phyloP scores from a whole-genome alignment of 805 yeast genomes.

The Candida sonorensis region DNA sequence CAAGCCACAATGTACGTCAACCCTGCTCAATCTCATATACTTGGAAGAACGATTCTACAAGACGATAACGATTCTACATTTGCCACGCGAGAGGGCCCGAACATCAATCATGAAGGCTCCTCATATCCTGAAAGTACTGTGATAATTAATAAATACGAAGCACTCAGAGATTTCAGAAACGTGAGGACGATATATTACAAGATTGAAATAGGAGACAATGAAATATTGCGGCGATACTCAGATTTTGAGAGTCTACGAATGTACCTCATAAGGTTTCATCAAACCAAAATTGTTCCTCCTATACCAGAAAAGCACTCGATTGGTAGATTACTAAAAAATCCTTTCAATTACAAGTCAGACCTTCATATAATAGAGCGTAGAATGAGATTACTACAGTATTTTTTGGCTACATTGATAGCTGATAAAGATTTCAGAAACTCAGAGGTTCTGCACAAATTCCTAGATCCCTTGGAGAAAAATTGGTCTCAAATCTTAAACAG shows the following conservation, averaged over 20 bases:
- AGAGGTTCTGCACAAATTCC: conserved; percentile 36
- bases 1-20: conserved; percentile 14
- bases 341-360: conserved; percentile 27
- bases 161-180: conserved; percentile 21
- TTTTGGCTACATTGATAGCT: conserved; percentile 33
- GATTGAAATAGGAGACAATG: conserved; percentile 14
- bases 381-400: conserved; percentile 37
- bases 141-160: conserved; percentile 13
- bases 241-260: conserved; percentile 83
- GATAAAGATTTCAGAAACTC: conserved; percentile 31
- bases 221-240: conserved; percentile 70
- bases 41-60: conserved; percentile 3
- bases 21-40: conserved; percentile 6
- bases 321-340: conserved; percentile 26
- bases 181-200: conserved; percentile 25
- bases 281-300: conserved; percentile 87
- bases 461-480: conserved; percentile 43
- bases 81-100: no score
- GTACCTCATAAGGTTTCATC: conserved; percentile 63
- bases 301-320: conserved; percentile 81
- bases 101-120: no score
- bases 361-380: conserved; percentile 38
- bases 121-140: not conserved
- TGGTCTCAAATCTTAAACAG: conserved; percentile 40
- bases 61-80: no score